A percentile compares a stretch with the other conserved stretches of the same genome.
These are phyloP conservation scores for Spathaspora sp. DNA, from an alignment of 805 yeast genomes.

Conservation along the genomic window DNA sequence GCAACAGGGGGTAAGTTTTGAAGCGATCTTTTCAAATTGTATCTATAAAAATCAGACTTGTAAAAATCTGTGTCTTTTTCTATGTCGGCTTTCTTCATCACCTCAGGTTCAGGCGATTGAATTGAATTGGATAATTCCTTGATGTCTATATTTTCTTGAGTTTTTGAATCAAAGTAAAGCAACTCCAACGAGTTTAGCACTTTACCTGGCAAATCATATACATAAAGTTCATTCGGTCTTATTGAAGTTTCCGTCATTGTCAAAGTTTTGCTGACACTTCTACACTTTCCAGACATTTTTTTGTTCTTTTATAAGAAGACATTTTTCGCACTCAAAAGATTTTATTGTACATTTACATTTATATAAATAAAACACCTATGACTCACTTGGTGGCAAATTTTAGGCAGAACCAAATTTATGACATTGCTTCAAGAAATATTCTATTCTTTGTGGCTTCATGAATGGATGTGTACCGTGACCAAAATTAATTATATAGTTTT, in stretches of 20 bases:
- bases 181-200: slow-evolving; percentile 47
- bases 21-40: slow-evolving; percentile 54
- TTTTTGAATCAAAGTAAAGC: slow-evolving; percentile 51
- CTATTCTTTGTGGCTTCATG: slow-evolving; percentile 89
- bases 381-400: neutral
- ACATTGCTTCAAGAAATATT: slow-evolving; percentile 81
- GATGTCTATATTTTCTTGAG: slow-evolving; percentile 25
- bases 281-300: neutral
- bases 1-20: slow-evolving; percentile 43
- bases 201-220: slow-evolving; percentile 41
- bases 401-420: slow-evolving; percentile 63
- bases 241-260: neutral
- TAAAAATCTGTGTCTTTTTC: slow-evolving; percentile 33
- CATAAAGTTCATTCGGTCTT: slow-evolving; percentile 38
- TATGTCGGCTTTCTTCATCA: neutral
- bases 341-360: neutral
- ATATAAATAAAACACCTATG: neutral
- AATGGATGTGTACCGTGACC: slow-evolving; percentile 99
- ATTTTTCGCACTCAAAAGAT: neutral
- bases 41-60: slow-evolving; percentile 55
- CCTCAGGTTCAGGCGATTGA: neutral
- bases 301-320: neutral
- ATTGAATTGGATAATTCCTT: neutral
- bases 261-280: neutral
- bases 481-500: slow-evolving; percentile 86